Percentiles rank a stretch among this genome's conserved stretches.
Conservation (phyloP, 345 rosid species). For the Mangifera indica region DNA sequence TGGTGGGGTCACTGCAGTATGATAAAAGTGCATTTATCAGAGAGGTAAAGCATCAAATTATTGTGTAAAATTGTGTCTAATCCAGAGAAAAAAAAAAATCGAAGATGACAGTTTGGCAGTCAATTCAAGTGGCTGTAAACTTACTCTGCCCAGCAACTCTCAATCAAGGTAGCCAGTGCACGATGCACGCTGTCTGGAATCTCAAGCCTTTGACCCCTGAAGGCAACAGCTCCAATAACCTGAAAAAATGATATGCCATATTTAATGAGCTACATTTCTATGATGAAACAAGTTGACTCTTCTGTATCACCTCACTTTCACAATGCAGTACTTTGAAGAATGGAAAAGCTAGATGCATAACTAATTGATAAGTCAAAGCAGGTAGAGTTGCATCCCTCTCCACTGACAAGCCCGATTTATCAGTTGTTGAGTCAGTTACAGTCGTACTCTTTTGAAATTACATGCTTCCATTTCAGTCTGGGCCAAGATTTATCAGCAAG, state of each 20-base stretch:
- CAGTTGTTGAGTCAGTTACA: background rate
- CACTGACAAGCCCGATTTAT: background rate
- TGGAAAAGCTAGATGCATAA: background rate
- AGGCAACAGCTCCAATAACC: slow-evolving; percentile 57
- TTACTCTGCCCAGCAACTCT: slow-evolving; percentile 51
- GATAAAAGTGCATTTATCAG: slow-evolving; percentile 2
- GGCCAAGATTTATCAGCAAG: background rate
- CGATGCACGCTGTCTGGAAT: slow-evolving; percentile 46
- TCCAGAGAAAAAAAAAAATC: background rate
- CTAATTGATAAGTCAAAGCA: background rate
- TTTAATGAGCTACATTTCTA: slow-evolving; percentile 3
- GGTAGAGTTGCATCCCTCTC: background rate
- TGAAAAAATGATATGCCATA: slow-evolving; percentile 19
- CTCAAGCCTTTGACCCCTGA: slow-evolving; percentile 49
- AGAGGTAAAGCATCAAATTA: background rate
- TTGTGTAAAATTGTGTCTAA: background rate
- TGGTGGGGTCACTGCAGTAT: slow-evolving; percentile 44
- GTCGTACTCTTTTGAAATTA: background rate
- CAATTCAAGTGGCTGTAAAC: slow-evolving; percentile 9
- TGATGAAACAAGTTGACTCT: background rate
- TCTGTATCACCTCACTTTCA: background rate
- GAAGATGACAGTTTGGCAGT: slow-evolving; percentile 1
- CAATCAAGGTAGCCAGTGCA: slow-evolving; percentile 38
- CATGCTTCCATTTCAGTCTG: background rate
- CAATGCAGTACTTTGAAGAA: background rate